Percentiles rank a stretch among this genome's conserved stretches.
Conservation (phyloP, 2,329 filamentous ascomycete species). For the Arthrobotrys entomopaga region DNA sequence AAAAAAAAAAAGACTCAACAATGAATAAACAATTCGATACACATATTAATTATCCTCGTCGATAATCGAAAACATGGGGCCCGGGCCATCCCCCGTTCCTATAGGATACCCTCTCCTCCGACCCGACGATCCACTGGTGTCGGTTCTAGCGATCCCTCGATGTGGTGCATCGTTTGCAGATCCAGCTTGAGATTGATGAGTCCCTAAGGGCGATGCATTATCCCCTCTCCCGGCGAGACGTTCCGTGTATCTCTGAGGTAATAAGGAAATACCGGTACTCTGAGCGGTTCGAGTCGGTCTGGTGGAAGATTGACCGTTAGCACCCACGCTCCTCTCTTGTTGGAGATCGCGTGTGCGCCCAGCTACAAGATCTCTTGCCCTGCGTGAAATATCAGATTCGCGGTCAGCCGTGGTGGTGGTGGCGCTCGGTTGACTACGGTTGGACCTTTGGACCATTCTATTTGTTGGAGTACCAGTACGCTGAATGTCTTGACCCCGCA, state of each 20-base stretch:
- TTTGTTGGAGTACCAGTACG: conserved; percentile 44
- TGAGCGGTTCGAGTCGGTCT: conserved; percentile 14
- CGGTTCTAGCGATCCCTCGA: conserved; percentile 31
- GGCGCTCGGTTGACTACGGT: conserved; percentile 14
- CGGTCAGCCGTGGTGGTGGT: conserved; percentile 26
- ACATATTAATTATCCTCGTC: conserved; percentile 33
- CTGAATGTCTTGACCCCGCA: conserved; percentile 35
- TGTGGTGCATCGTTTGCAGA: conserved; percentile 14
- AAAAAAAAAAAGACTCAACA: neutral
- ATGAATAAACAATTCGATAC: neutral
- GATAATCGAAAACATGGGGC: conserved; percentile 42
- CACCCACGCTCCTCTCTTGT: neutral
- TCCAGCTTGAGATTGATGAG: neutral
- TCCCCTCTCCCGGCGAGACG: conserved; percentile 5
- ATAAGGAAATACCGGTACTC: neutral
- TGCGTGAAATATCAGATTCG: conserved; percentile 27
- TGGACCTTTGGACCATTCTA: conserved; percentile 11
- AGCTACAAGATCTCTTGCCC: conserved; percentile 39
- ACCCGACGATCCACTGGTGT: conserved; percentile 26
- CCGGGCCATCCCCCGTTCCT: conserved; percentile 29
- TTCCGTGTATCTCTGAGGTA: conserved; percentile 22
- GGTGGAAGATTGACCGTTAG: conserved; percentile 10
- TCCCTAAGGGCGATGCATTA: conserved; percentile 26
- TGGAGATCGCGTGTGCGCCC: conserved; percentile 23
- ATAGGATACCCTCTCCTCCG: conserved; percentile 36